These are phyloP conservation scores for Fusarium temperatum DNA, from an alignment of 2,329 filamentous ascomycete species.

Conservation along the genomic window DNA sequence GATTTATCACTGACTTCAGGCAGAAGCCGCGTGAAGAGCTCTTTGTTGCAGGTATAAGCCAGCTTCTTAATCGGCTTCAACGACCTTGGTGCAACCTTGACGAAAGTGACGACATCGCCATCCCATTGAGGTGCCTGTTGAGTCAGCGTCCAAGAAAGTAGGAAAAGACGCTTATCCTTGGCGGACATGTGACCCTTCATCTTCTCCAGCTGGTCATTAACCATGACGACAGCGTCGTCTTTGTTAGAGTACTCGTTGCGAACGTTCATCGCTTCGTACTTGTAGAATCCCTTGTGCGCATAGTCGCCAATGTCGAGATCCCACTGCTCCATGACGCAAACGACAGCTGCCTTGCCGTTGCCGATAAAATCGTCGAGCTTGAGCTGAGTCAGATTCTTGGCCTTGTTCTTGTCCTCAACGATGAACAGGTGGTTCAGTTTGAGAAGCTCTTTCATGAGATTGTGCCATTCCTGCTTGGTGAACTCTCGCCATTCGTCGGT, in stretches of 20 bases:
- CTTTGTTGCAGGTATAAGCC: constrained; percentile 4
- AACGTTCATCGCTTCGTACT: background rate
- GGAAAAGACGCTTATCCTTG: constrained; percentile 3
- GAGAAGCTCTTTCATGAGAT: constrained; percentile 8
- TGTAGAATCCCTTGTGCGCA: constrained; percentile 6
- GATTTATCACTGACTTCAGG: background rate
- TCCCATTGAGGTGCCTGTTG: constrained; percentile 1
- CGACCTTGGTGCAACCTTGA: background rate
- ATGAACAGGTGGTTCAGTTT: background rate
- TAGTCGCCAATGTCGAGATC: background rate
- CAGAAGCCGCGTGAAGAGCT: background rate
- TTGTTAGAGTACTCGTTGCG: constrained; percentile 20
- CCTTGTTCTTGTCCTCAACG: background rate
- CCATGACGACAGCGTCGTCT: background rate
- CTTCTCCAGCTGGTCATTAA: constrained; percentile 1
- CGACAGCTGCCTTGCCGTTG: background rate
- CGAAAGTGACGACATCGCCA: background rate
- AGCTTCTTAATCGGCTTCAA: constrained; percentile 1
- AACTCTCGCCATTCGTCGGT: constrained; percentile 12
- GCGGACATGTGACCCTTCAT: constrained; percentile 14
- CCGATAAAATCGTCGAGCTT: constrained; percentile 8
- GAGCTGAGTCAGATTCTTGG: background rate
- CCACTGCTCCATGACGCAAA: constrained; percentile 3
- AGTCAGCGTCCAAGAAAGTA: constrained; percentile 3
- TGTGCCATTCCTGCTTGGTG: constrained; percentile 10